Conservation (phyloP, 2,329 filamentous ascomycete genomes). For the Sphaceloma murrayae region DNA sequence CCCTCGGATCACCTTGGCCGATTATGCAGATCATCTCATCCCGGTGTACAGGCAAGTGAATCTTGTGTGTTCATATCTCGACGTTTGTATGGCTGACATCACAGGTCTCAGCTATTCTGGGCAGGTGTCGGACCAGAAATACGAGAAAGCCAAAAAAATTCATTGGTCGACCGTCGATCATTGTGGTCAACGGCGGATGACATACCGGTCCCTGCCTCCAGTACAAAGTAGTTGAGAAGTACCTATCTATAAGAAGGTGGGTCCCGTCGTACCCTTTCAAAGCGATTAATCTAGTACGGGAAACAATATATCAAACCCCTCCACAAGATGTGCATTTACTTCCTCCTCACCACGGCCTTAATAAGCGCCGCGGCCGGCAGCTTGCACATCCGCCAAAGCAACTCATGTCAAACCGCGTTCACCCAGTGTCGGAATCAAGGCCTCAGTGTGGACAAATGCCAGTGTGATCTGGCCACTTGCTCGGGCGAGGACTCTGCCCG, state of each 20-base stretch:
- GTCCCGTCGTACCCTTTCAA: too few relatives aligned
- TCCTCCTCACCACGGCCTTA: background rate
- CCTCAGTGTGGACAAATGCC: background rate
- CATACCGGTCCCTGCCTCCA: background rate
- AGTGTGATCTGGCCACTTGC: slow-evolving; percentile 8
- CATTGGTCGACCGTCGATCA: background rate
- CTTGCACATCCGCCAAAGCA: background rate
- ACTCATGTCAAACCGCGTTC: background rate
- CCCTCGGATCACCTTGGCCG: too few relatives aligned
- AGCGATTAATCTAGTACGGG: background rate
- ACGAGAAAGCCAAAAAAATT: slow-evolving; percentile 1
- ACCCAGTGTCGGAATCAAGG: background rate
- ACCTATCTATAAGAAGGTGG: background rate
- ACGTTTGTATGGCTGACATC: background rate
- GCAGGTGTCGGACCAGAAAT: background rate
- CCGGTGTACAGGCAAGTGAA: too few relatives aligned
- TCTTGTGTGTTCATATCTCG: background rate
- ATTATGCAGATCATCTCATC: background rate
- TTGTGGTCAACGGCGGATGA: background rate
- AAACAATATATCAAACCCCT: background rate
- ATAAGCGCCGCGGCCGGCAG: background rate
- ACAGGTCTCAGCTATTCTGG: slow-evolving; percentile 7
- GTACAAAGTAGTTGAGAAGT: too few relatives aligned
- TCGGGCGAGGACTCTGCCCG: slow-evolving; percentile 5
- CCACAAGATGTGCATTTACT: background rate